Evolutionary conservation across 805 yeast species (phyloP).

Genomic region (Suhomyces sp.): DNA sequence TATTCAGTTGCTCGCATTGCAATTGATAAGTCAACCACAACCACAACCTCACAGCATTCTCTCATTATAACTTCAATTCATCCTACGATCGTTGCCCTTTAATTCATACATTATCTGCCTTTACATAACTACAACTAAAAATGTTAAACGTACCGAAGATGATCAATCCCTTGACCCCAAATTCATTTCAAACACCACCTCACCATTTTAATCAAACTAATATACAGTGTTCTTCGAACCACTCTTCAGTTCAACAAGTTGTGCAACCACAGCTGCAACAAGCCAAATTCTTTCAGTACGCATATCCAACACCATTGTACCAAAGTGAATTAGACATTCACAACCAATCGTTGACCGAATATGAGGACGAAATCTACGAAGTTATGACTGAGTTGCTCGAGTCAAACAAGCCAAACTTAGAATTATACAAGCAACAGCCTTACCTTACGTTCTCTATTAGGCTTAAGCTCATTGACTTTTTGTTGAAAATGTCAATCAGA

Average conservation of each 20-base stretch:
- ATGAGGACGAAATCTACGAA: slow-evolving; percentile 48
- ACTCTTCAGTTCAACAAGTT: background rate
- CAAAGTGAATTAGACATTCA: slow-evolving; percentile 49
- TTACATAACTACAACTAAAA: background rate
- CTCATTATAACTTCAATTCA: background rate
- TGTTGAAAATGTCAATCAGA: slow-evolving; percentile 66
- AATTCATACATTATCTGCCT: background rate
- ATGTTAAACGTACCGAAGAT: slow-evolving; percentile 6
- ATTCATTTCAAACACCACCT: slow-evolving; percentile 4
- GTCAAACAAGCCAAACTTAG: slow-evolving; percentile 44
- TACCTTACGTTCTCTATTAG: slow-evolving; percentile 75
- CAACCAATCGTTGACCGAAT: slow-evolving; percentile 45
- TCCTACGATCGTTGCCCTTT: background rate
- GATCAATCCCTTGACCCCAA: slow-evolving; percentile 6
- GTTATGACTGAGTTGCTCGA: slow-evolving; percentile 31
- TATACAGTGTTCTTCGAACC: background rate
- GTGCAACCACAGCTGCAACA: background rate
- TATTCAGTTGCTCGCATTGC: background rate
- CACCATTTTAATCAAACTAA: slow-evolving; percentile 1
- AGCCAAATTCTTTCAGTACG: slow-evolving; percentile 35
- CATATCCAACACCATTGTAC: slow-evolving; percentile 51
- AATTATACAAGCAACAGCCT: slow-evolving; percentile 80
- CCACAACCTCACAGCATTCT: background rate
- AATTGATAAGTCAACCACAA: background rate
- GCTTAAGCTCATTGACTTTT: slow-evolving; percentile 71